These are phyloP conservation scores for Aureobasidium sp. DNA, from an alignment of 2,329 filamentous ascomycete species.

Conservation along the genomic window DNA sequence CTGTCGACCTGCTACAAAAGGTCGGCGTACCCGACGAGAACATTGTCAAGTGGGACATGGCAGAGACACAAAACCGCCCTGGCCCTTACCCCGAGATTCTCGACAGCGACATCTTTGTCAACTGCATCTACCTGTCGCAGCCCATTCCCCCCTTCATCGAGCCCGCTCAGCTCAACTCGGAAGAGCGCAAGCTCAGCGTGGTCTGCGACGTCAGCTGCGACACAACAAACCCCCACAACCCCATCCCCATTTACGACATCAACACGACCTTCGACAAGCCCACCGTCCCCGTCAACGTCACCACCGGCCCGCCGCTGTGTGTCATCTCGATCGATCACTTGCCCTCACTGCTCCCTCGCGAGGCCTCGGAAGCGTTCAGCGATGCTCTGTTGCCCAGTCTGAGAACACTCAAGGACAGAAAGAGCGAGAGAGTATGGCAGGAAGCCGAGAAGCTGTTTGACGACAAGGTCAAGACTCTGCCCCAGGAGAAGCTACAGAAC, in stretches of 20 bases:
- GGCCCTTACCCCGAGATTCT: constrained; percentile 32
- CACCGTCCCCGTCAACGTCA: constrained; percentile 67
- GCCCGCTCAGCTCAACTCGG: constrained; percentile 57
- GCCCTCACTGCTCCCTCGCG: constrained; percentile 74
- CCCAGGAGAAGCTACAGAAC: constrained; percentile 33
- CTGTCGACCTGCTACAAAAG: constrained; percentile 70
- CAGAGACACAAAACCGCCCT: constrained; percentile 64
- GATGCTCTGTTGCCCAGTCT: constrained; percentile 70
- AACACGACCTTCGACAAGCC: constrained; percentile 84
- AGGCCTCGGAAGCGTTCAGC: constrained; percentile 81
- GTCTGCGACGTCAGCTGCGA: constrained; percentile 74
- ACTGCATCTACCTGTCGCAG: constrained; percentile 79
- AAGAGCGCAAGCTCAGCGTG: constrained; percentile 60
- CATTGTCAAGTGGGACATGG: constrained; percentile 70
- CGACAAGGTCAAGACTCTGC: constrained; percentile 69
- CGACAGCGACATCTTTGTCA: constrained; percentile 52
- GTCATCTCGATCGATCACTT: constrained; percentile 88
- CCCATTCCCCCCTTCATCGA: constrained; percentile 79
- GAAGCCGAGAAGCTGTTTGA: constrained; percentile 78
- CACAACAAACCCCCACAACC: constrained; percentile 65
- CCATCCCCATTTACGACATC: constrained; percentile 73
- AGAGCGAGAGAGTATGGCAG: constrained; percentile 70
- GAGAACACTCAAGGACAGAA: constrained; percentile 68
- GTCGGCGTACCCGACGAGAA: constrained; percentile 64
- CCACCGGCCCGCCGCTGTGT: constrained; percentile 54